Conservation (phyloP, 306 rosid genomes). For the Begonia masoniana region DNA sequence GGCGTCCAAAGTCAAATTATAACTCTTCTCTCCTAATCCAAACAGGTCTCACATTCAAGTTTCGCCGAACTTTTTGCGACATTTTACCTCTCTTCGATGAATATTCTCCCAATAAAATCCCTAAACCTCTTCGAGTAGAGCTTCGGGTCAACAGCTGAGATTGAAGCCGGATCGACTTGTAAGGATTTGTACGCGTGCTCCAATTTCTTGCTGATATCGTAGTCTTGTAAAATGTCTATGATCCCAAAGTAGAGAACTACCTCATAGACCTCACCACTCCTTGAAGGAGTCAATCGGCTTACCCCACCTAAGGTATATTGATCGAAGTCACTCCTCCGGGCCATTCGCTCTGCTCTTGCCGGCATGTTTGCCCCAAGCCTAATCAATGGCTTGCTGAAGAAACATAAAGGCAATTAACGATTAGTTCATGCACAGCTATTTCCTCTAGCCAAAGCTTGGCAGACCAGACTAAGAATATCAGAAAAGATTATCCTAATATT, state of each 20-base stretch:
- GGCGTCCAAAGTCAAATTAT: neutral
- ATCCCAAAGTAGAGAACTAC: slow-evolving; percentile 81
- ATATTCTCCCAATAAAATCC: slow-evolving; percentile 75
- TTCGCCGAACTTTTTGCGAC: neutral
- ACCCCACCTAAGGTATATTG: slow-evolving; percentile 51
- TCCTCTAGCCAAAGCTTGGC: neutral
- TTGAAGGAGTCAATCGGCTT: slow-evolving; percentile 49
- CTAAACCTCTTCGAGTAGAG: slow-evolving; percentile 84
- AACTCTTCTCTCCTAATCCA: neutral
- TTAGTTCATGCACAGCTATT: neutral
- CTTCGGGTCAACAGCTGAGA: slow-evolving; percentile 97
- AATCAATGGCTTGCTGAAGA: slow-evolving; percentile 72
- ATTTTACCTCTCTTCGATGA: slow-evolving; percentile 64
- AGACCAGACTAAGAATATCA: neutral
- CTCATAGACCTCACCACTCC: slow-evolving; percentile 57
- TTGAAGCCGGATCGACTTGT: slow-evolving; percentile 70
- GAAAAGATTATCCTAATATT: too few species aligned
- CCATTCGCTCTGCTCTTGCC: slow-evolving; percentile 82
- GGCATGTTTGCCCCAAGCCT: slow-evolving; percentile 95
- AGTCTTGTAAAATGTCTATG: slow-evolving; percentile 89
- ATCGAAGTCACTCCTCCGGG: slow-evolving; percentile 74
- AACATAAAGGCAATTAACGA: slow-evolving; percentile 8
- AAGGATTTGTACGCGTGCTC: slow-evolving; percentile 92
- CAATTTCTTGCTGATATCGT: slow-evolving; percentile 89
- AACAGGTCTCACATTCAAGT: neutral